A percentile compares a stretch with the other conserved stretches of the same genome.
Evolutionary conservation across 257 asterid genomes (phyloP).

Genomic region (Scutellaria galericulata): DNA sequence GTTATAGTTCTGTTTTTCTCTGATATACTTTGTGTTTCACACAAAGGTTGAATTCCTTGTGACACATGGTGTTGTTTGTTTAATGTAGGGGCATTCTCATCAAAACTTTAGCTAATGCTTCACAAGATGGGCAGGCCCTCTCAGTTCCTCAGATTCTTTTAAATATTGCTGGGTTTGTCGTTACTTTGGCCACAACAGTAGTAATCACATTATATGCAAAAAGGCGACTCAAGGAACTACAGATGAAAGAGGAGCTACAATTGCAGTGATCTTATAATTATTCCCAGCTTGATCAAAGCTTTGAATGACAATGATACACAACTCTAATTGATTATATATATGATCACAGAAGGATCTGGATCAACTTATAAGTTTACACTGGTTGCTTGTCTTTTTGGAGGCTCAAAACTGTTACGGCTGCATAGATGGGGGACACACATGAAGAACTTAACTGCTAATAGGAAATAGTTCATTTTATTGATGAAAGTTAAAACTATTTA

Average conservation of each 20-base stretch:
- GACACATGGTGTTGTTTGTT: conserved; percentile 25
- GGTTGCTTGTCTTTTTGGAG: conserved; percentile 15
- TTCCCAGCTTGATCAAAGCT: not conserved
- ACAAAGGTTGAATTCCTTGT: not conserved
- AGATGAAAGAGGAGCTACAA: conserved; percentile 63
- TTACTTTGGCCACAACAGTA: conserved; percentile 61
- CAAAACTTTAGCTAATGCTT: conserved; percentile 78
- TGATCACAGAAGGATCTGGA: conserved; percentile 6
- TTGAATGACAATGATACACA: conserved; percentile 16
- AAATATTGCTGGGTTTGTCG: conserved; percentile 65
- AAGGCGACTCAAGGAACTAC: conserved; percentile 68
- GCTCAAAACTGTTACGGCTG: conserved; percentile 6
- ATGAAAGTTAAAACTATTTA: conserved; percentile 9
- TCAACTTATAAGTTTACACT: conserved; percentile 10
- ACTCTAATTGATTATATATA: not conserved
- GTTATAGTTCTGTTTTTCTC: too few relatives aligned
- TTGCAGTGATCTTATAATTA: conserved; percentile 49
- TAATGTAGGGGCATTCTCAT: conserved; percentile 73
- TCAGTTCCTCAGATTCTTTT: conserved; percentile 61
- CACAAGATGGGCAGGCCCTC: conserved; percentile 53
- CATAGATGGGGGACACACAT: conserved; percentile 17
- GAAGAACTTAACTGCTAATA: not conserved
- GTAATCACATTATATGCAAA: conserved; percentile 68
- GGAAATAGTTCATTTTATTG: conserved; percentile 12
- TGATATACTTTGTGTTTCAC: too few relatives aligned